A percentile compares a stretch with the other conserved stretches of the same genome.
Evolutionary conservation across 1,139 yeast genomes (phyloP).

Genomic region (Casaregolazyma suthepensis): DNA sequence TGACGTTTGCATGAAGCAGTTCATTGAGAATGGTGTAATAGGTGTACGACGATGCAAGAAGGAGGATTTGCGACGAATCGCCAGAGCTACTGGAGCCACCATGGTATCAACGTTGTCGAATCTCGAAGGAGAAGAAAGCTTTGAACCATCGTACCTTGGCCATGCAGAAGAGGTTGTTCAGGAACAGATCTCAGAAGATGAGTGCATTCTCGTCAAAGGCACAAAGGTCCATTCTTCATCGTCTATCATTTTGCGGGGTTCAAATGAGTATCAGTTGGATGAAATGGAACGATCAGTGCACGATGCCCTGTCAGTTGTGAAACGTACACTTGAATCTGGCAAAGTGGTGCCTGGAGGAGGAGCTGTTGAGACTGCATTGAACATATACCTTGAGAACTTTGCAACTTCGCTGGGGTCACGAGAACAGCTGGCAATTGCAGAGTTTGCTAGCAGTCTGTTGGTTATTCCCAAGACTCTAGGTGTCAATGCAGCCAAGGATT

Average conservation of each 20-base stretch:
- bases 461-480: constrained; percentile 96
- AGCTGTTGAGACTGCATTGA: constrained; percentile 94
- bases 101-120: constrained; percentile 81
- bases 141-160: constrained; percentile 82
- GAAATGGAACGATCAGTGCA: constrained; percentile 98
- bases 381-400: constrained; percentile 90
- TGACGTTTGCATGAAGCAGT: constrained; percentile 90
- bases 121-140: constrained; percentile 96
- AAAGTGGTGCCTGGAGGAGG: constrained; percentile 98
- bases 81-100: constrained; percentile 97
- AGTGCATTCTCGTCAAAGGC: constrained; percentile 90
- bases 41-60: constrained; percentile 97
- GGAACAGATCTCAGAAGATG: constrained; percentile 91
- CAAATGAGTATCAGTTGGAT: constrained; percentile 92
- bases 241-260: constrained; percentile 89
- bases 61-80: constrained; percentile 94
- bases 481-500: constrained; percentile 95
- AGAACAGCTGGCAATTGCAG: constrained; percentile 97
- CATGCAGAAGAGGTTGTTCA: constrained; percentile 89
- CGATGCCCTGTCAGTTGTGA: constrained; percentile 91
- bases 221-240: constrained; percentile 90
- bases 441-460: constrained; percentile 85
- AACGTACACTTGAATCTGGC: constrained; percentile 93
- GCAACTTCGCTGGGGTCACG: constrained; percentile 97
- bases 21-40: constrained; percentile 94